A percentile compares a stretch with the other conserved stretches of the same genome.
phyloP scores from a whole-genome alignment of 352 stramenopile species.

The Pythium scleroteichum region DNA sequence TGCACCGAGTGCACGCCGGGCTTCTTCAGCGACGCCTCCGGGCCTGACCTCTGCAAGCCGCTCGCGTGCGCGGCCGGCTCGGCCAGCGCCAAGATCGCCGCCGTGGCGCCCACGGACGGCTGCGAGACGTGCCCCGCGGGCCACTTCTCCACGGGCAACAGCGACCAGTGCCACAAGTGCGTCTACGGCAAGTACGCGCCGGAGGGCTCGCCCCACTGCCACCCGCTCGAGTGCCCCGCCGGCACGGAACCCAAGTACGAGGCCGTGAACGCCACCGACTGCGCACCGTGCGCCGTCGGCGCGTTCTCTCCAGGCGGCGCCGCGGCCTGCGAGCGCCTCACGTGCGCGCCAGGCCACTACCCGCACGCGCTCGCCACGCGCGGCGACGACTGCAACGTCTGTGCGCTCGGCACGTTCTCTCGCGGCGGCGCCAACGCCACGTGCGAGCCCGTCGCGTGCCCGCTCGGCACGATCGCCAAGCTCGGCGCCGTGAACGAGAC shows the following conservation, averaged over 20 bases:
- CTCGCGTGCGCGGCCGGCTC: constrained; percentile 31
- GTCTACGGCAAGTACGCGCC: constrained; percentile 32
- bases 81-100: constrained; percentile 22
- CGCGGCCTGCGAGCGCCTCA: constrained; percentile 26
- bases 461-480: constrained; percentile 32
- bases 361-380: constrained; percentile 27
- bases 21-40: constrained; percentile 40
- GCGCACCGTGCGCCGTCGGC: constrained; percentile 34
- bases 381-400: constrained; percentile 38
- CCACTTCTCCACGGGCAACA: constrained; percentile 33
- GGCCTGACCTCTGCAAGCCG: constrained; percentile 45
- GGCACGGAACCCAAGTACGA: constrained; percentile 33
- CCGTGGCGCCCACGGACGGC: constrained; percentile 11
- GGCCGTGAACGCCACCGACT: constrained; percentile 42
- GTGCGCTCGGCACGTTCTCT: constrained; percentile 38
- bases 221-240: constrained; percentile 30
- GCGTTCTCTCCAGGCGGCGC: constrained; percentile 35
- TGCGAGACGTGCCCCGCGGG: constrained; percentile 29
- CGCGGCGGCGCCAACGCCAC: constrained; percentile 27
- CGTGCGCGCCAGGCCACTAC: constrained; percentile 34
- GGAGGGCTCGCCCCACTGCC: constrained; percentile 30
- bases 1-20: constrained; percentile 35
- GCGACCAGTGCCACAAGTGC: constrained; percentile 46
- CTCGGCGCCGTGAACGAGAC: constrained; percentile 30
- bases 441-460: constrained; percentile 32